Evolutionary conservation across 192 early-diverging fungal genomes (phyloP), one percentile per base, ranked within the genome.

Genomic region (Rhizophagus sp.): DNA sequence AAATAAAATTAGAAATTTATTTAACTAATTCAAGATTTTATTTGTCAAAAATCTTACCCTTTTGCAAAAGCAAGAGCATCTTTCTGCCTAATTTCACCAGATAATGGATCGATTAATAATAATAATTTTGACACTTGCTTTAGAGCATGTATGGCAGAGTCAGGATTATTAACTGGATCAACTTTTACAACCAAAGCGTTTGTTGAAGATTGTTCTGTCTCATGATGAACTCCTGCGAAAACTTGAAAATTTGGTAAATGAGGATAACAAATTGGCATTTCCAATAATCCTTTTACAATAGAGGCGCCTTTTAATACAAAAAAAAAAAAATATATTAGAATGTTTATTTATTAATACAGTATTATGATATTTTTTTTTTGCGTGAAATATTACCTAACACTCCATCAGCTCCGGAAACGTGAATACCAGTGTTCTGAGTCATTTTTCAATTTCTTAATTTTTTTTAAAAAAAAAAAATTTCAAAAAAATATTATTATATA

Each of bases 61-160:
- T n/a, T 36, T 24, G 68, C 68, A 22, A 41, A 70, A 70, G 68
- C 30, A n/a, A 70, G 39, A 22, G 4, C 15, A 70, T 70, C 34
- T 10, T 70, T 70, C 17, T 5, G 68, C 4, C 13, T 44, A 8
- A 70, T 22, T 41, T 44, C 36, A 10, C 68, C 68, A 70, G 34
- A 39, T 70, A 70, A 39, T 1, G 68, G 68, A 41, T 70, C 68
- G 17, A 70, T 11, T 0, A 70, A 44, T 41, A 70, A 70, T 10
- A 70, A 36, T 70, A 70, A 70, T 70, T 70, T 70, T 70, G 68
- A 39, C 13, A 22, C 68, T 39, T 36, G 33, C 10, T 41, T 70
- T 70, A 70, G n/a, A 70, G 34, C 5, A 41, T 41, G 34, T n/a
- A 70, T 19, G 19, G 30, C 6, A 11, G 68, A 34, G 2, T 70